These are phyloP conservation scores for Triticum dicoccoides DNA, from an alignment of 176 grass and related monocot genomes.

Conservation along the genomic window DNA sequence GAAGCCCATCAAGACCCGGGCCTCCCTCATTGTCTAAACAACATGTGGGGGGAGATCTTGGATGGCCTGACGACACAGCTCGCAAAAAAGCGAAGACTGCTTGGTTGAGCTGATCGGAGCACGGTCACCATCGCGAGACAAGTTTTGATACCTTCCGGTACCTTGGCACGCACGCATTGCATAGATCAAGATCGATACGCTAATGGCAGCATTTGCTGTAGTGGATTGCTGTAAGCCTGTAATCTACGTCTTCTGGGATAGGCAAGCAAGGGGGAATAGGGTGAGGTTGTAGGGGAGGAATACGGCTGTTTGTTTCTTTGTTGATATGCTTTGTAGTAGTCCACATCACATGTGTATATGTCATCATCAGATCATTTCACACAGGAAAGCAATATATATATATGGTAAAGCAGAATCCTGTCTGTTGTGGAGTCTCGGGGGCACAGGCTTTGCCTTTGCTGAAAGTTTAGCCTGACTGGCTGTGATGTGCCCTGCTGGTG, in stretches of 20 bases:
- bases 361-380: conserved; percentile 28
- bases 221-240: conserved; percentile 39
- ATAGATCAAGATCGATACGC: conserved; percentile 10
- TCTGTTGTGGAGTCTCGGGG: neutral
- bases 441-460: neutral
- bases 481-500: neutral
- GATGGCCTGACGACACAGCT: conserved; percentile 28
- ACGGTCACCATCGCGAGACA: conserved; percentile 6
- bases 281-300: conserved; percentile 24
- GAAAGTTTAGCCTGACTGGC: neutral
- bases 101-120: conserved; percentile 25
- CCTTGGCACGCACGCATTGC: neutral
- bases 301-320: conserved; percentile 14
- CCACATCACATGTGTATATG: conserved; percentile 68
- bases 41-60: neutral
- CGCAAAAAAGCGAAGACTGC: conserved; percentile 25
- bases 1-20: conserved; percentile 93
- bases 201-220: conserved; percentile 57
- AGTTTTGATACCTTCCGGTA: conserved; percentile 39
- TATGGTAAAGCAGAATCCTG: conserved; percentile 31
- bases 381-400: conserved; percentile 25
- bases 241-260: conserved; percentile 24
- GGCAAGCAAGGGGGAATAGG: neutral
- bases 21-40: conserved; percentile 45
- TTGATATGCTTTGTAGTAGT: conserved; percentile 55